Base-by-base conservation (phyloP, 2,329 filamentous ascomycete species). In the Leptographium procerum region DNA sequence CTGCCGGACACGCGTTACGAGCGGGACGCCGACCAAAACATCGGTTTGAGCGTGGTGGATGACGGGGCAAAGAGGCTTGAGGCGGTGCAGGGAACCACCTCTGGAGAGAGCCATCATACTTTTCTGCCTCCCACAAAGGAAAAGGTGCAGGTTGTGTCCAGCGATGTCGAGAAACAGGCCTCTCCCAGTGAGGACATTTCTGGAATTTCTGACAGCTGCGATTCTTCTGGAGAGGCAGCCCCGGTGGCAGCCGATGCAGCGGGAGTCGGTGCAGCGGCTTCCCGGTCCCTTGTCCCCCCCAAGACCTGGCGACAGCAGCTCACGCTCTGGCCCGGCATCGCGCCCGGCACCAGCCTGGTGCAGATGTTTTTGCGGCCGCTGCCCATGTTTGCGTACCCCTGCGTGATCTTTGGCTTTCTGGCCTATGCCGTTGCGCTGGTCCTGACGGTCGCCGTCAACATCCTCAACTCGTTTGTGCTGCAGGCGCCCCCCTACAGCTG, bases 391-490 rank as follows among this genome's bases (percentile, higher is more conserved):
- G 61, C 59, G 3, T 69, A 69, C 59, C 67, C 68, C 2, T 67
- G 65, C 58, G 66, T 70, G 57, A 59, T 69, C 57, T 69, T 65
- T 60, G 61, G 67, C 11, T 69, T 68, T 57, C 61, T 69, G 7
- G 63, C 64, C 31, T 69, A 69, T 59, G 68, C 67, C 22, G 61
- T 68, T 13, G 65, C 65, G 14, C 64, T 69, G 5, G 67, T 67
- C 16, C 56, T 69, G 33, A 68, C 64, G 1, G 65, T 68, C 9
- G 59, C 66, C 28, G 61, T 69, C 61, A 70, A 69, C 64, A 68
- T 69, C 54, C 62, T 69, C 55, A 67, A 68, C 60, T 56, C 67
- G 1, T 69, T 68, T 40, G 67, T 69, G 5, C 64, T 70, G n/a
- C 68, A 69, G 55, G 66, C 66, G 6, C 66, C 66, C 10, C 68